Base-by-base conservation (phyloP, 495 filamentous ascomycete species). In the Filosporella fistucella region DNA sequence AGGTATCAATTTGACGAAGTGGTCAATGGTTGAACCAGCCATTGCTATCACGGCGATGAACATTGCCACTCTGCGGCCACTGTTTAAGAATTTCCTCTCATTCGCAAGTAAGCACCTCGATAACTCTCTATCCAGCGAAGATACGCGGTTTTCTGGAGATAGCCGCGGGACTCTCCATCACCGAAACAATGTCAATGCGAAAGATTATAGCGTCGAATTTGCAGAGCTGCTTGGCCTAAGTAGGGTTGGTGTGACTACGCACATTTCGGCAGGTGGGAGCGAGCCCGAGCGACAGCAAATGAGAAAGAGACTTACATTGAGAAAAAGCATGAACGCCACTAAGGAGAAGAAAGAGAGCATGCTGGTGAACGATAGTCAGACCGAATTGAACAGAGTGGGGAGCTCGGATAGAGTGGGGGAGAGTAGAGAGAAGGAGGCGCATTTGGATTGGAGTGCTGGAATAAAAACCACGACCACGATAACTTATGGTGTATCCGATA, bases 1-100 rank as follows among this genome's bases (percentile, higher is more conserved):
- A 39, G 58, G 60, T 12, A 54, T 57, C 25, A 57, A 56, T 35
- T n/a, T 67, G 2, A 56, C 54, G 20, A 59, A 63, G 33, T 64
- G 60, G 62, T 56, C 60, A 2, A 63, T 57, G 23, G 50, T 65
- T 6, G 63, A 65, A 47, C 49, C 54, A 1, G 63, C 55, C 1
- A 52, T 66, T 40, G 63, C 59, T 10, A 63, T 66, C 26, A 58
- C 51, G 11, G 63, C 63, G 8, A 55, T 49, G 28, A 59, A 54
- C 35, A 52, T 58, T 6, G 63, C 63, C 13, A 66, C 63, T 4
- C 55, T 66, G 5, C 51, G 57, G 16, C 63, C 63, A 8, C 45
- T 66, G 14, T 54, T 58, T 49, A 43, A 49, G 13, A 49, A 48
- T 34, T 45, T 54, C 33, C 45, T 49, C 33, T n/a, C 21, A 30